Conservation (phyloP, 1,284 basidiomycete genomes). For the Porogramme epimiltina region DNA sequence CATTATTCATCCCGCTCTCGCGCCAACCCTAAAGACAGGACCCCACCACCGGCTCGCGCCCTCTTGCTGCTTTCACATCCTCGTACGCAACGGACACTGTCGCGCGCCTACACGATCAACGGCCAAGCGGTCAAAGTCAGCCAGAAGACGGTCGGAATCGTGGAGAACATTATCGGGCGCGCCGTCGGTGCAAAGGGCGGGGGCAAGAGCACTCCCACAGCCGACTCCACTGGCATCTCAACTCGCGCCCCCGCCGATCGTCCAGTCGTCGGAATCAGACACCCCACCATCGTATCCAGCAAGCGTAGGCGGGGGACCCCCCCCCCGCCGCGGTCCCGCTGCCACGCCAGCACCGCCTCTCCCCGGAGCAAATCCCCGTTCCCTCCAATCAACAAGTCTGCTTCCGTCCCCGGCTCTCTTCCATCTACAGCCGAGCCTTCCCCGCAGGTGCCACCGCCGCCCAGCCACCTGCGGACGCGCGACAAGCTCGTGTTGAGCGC, state of each 20-base stretch:
- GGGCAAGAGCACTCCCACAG: constrained; percentile 2
- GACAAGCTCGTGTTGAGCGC: constrained; percentile 65
- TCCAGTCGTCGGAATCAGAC: not conserved
- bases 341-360: constrained; percentile 11
- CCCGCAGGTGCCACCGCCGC: not conserved
- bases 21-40: constrained; percentile 23
- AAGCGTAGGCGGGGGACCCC: constrained; percentile 18
- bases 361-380: constrained; percentile 11
- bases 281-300: constrained; percentile 12
- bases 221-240: not conserved
- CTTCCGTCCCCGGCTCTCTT: constrained; percentile 2
- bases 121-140: constrained; percentile 71
- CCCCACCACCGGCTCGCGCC: constrained; percentile 46
- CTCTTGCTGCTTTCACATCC: constrained; percentile 65
- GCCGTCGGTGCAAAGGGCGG: constrained; percentile 36
- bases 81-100: constrained; percentile 57
- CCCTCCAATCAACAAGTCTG: not conserved
- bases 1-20: constrained; percentile 57
- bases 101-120: constrained; percentile 62
- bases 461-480: constrained; percentile 11
- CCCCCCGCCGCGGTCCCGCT: constrained; percentile 16
- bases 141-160: constrained; percentile 59
- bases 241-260: not conserved
- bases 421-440: not conserved
- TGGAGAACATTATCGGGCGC: constrained; percentile 62